Evolutionary conservation across 768 basidiomycete genomes (phyloP), one percentile per base, ranked within the genome.

Genomic region (Termitomyces sp.): DNA sequence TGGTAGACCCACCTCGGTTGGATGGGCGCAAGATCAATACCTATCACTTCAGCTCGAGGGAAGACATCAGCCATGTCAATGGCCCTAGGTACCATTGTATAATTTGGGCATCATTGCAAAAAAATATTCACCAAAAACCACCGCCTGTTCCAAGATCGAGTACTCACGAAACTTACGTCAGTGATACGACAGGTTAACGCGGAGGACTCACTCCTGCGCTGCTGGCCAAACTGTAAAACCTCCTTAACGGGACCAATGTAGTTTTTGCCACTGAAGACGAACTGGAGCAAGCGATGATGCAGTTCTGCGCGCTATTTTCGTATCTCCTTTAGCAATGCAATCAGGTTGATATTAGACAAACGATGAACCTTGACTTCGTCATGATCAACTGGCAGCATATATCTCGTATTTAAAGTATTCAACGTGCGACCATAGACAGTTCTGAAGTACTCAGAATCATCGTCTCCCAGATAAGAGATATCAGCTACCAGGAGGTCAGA

Each of bases 51-150:
- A 58, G 77, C 84, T 50, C 75, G 67, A 45, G 83, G 84, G 68
- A 89, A 88, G 69, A 86, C 85, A 63, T 88, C 85, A 50, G 87
- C 87, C 72, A 88, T 80, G 68, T 84, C 83, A 61, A 88, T 82
- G 26, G 87, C 84, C 87, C 86, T 88, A 38, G 40, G 43, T 26
- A 47, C 36, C 46, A 47, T n/a, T 52, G 30, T 47, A 33, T 45
- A 28, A 26, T 28, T 24, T 24, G 18, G 28, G 6, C 18, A 28
- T n/a, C 49, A 35, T 16, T 2, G 14, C 26, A 52, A 26, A 40
- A 13, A 18, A 40, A 18, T 40, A 26, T 40, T 36, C 5, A 40
- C 36, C 36, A 52, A 38, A 52, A 52, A 51, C 49, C 49, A 36
- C 49, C 49, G 14, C 38, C 51, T 14, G 51, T n/a, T 20, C n/a